Evolutionary conservation across 225 moss, liverwort and hornwort genomes (phyloP).

Genomic region (Pseudisothecium myosuroides): DNA sequence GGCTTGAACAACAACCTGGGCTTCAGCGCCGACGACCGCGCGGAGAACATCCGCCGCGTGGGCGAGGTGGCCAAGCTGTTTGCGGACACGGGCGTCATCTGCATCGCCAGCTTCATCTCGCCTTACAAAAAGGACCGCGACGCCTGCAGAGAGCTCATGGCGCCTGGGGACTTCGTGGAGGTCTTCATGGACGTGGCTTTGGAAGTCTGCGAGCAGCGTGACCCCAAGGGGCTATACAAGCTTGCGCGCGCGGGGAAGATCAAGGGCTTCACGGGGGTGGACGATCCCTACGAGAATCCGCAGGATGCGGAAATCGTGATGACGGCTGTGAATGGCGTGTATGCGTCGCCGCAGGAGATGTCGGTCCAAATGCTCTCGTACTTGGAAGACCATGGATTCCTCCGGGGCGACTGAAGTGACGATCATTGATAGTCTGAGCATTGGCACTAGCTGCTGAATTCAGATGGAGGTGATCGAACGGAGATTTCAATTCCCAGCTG

Average conservation of each 20-base stretch:
- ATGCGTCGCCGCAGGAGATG: conserved; percentile 49
- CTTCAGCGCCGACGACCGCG: conserved; percentile 37
- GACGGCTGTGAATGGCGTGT: conserved; percentile 19
- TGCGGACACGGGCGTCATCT: conserved; percentile 47
- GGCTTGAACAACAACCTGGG: conserved; percentile 56
- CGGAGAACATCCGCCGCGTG: conserved; percentile 53
- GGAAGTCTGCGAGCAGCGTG: conserved; percentile 48
- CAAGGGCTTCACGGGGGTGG: conserved; percentile 55
- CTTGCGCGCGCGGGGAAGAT: conserved; percentile 64
- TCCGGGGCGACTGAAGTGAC: neutral
- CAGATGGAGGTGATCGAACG: neutral
- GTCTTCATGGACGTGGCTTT: conserved; percentile 57
- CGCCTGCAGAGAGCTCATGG: conserved; percentile 23
- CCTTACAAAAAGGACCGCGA: conserved; percentile 52
- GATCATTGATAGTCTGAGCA: neutral
- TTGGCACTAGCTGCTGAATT: neutral
- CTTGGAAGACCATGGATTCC: conserved; percentile 27
- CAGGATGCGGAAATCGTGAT: conserved; percentile 36
- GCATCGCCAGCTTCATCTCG: conserved; percentile 63
- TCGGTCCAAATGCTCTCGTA: conserved; percentile 20
- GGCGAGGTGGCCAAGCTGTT: conserved; percentile 62
- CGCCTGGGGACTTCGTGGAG: conserved; percentile 45
- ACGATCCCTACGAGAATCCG: conserved; percentile 54
- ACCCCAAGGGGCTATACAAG: conserved; percentile 56
- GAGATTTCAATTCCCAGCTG: neutral